These are phyloP conservation scores for Jimgerdemannia flammicorona DNA, from an alignment of 192 early-diverging fungal genomes.

Conservation along the genomic window DNA sequence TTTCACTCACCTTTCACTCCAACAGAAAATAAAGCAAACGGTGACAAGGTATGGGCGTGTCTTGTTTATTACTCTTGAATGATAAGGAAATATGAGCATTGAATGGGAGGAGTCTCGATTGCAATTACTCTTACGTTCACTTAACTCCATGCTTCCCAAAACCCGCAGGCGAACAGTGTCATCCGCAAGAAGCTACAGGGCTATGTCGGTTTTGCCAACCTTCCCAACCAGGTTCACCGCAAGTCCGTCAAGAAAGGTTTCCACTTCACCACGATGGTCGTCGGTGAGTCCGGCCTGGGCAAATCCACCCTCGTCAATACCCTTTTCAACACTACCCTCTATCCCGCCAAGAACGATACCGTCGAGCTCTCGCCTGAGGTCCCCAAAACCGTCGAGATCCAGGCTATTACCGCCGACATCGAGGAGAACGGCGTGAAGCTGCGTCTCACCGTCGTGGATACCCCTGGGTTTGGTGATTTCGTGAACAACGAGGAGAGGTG, in stretches of 20 bases:
- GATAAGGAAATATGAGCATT: background rate
- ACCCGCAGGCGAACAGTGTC: conserved; percentile 1
- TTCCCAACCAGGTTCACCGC: conserved; percentile 93
- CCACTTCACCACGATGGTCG: conserved; percentile 95
- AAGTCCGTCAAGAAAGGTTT: conserved; percentile 95
- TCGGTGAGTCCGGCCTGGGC: conserved; percentile 92
- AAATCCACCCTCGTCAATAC: conserved; percentile 99
- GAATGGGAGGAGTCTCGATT: background rate
- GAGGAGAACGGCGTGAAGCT: conserved; percentile 96
- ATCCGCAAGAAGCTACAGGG: conserved; percentile 65
- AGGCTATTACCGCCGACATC: conserved; percentile 83
- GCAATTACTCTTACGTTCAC: background rate
- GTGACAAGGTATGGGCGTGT: conserved; percentile 3
- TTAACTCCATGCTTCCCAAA: background rate
- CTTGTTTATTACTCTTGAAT: background rate
- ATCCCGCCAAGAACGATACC: conserved; percentile 71
- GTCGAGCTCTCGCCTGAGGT: conserved; percentile 60
- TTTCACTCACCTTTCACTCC: background rate
- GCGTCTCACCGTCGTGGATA: conserved; percentile 93
- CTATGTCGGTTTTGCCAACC: conserved; percentile 93
- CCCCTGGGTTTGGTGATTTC: conserved; percentile 97
- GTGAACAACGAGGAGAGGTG: conserved; percentile 97
- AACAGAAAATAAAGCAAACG: background rate
- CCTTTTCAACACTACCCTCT: conserved; percentile 85
- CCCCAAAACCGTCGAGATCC: conserved; percentile 73